Evolutionary conservation across 1,139 yeast species (phyloP).

Genomic region (Pichia sp.): DNA sequence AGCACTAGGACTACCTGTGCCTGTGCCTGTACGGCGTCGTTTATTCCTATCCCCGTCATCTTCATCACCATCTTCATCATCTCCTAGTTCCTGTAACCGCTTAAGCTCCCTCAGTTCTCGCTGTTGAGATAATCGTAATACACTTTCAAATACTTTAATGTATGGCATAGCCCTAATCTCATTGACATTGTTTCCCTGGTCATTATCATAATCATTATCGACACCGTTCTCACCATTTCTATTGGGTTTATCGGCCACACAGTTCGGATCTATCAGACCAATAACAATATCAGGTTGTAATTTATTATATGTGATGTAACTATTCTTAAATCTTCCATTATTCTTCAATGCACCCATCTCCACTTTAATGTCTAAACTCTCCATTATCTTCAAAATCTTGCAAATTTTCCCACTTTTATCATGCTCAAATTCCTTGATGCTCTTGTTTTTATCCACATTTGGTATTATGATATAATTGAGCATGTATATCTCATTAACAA

Average conservation of each 20-base stretch:
- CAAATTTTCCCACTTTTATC: slow-evolving; percentile 6
- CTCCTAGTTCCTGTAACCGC: no score
- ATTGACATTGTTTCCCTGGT: neutral
- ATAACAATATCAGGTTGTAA: slow-evolving; percentile 8
- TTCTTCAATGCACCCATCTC: slow-evolving; percentile 2
- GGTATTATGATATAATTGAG: slow-evolving; percentile 42
- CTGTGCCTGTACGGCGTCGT: slow-evolving; percentile 4
- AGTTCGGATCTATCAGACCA: slow-evolving; percentile 3
- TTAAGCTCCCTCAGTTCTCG: no score
- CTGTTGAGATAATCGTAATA: no score
- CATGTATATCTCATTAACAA: slow-evolving; percentile 37
- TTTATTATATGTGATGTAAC: neutral
- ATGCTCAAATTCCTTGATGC: slow-evolving; percentile 24
- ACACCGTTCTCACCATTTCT: slow-evolving; percentile 3
- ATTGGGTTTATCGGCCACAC: slow-evolving; percentile 1
- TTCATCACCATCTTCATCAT: neutral
- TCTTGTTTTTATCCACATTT: slow-evolving; percentile 1
- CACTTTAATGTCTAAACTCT: slow-evolving; percentile 1
- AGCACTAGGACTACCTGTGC: no score
- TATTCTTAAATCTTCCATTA: neutral
- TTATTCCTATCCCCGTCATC: slow-evolving; percentile 6
- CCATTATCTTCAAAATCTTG: slow-evolving; percentile 3
- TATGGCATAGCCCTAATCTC: slow-evolving; percentile 6
- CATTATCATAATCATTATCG: neutral
- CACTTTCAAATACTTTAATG: slow-evolving; percentile 3